These are phyloP conservation scores for Xylariomycetidae sp. DNA, from an alignment of 2,329 filamentous ascomycete genomes.

Conservation along the genomic window DNA sequence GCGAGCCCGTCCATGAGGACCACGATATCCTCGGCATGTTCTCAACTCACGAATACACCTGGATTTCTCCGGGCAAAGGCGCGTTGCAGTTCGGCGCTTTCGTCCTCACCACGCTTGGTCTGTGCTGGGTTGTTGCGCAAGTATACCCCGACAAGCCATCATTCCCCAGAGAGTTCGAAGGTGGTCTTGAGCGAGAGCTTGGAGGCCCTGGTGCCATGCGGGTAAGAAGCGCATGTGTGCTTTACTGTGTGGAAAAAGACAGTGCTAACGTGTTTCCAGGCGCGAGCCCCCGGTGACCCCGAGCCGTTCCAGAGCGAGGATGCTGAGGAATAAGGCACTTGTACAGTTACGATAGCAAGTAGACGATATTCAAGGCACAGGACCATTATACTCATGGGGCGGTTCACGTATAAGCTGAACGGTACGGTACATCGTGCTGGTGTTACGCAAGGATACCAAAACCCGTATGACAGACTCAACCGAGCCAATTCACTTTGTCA, in stretches of 20 bases:
- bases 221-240: constrained; percentile 42
- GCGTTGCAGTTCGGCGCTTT: constrained; percentile 63
- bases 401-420: too few relatives aligned
- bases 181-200: constrained; percentile 67
- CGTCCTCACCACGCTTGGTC: constrained; percentile 53
- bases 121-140: constrained; percentile 62
- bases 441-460: too few relatives aligned
- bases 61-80: constrained; percentile 65
- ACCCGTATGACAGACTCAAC: too few relatives aligned
- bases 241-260: background rate
- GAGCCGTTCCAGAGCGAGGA: constrained; percentile 38
- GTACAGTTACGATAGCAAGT: constrained; percentile 8
- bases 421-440: too few relatives aligned
- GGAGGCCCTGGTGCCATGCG: constrained; percentile 61
- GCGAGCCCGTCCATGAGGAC: constrained; percentile 94
- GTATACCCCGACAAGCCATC: constrained; percentile 68
- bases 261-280: constrained; percentile 29
- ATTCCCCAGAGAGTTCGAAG: constrained; percentile 64
- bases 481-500: too few relatives aligned
- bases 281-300: constrained; percentile 49
- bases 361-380: too few relatives aligned
- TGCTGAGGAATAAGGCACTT: constrained; percentile 16
- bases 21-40: constrained; percentile 90
- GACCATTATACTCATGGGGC: too few relatives aligned
- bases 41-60: constrained; percentile 82